Evolutionary conservation across 805 yeast species (phyloP), one percentile per base, ranked within the genome.

Genomic region (Metschnikowia gruessii): DNA sequence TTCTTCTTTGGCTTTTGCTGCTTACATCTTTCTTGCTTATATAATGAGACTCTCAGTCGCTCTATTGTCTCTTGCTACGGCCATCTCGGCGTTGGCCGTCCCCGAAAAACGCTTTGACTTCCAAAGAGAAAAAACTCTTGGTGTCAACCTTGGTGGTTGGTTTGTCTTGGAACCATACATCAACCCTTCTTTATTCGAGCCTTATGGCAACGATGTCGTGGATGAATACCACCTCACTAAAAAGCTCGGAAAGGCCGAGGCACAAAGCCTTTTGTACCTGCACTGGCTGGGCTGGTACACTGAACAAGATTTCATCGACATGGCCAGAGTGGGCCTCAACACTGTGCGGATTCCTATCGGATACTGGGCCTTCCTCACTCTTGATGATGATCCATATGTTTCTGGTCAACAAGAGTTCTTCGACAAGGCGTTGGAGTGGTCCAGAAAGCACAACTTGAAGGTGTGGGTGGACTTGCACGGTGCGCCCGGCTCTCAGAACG

Each of bases 401-500:
- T 81, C 77, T 60, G 97, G 97, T 29, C 96, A 87, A 66, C 79
- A 69, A 48, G 62, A 68, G 8, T 87, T 85, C 64, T 68, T 91
- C 44, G 95, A 87, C 59, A 68, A 76, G 59, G 96, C 96, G 13
- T 68, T 91, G 35, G 75, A 62, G 15, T 92, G 97, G 97, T 81
- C 87, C 36, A 64, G 79, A 40, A 68, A 71, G 15, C 60, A 82
- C 53, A 76, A 74, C 34, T 61, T 91, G 52, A 82, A 83, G 61
- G 95, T 81, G 19, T 89, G 96, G 97, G 76, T 91, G 37, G 97
- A 92, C 65, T 68, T 91, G 59, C 98, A 91, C 63, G 97, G 97
- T 52, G 95, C 86, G n/a, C 95, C 96, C 29, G 97, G 97, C 18
- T 86, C 96, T 18, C 98, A 91, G 66, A 91, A 91, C 63, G 97